Percentiles rank a stretch among this genome's conserved stretches.
Conservation (phyloP, 345 rosid species). For the Viola odorata region DNA sequence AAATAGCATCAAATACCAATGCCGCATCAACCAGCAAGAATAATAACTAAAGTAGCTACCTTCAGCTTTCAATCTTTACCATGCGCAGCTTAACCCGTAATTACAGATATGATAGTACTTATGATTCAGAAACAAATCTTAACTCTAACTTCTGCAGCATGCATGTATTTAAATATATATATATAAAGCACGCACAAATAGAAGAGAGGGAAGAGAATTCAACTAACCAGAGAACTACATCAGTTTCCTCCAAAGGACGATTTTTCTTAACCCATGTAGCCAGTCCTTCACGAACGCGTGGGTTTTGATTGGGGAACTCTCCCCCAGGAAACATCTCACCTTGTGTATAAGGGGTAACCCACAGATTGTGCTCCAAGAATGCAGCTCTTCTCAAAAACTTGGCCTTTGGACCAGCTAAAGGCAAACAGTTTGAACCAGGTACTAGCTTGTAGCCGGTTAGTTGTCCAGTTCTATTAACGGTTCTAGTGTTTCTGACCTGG, state of each 20-base stretch:
- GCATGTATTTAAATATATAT: too few relatives aligned
- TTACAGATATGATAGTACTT: too few relatives aligned
- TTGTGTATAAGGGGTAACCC: slow-evolving; percentile 70
- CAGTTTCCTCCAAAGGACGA: slow-evolving; percentile 73
- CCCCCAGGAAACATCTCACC: slow-evolving; percentile 85
- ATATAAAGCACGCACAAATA: too few relatives aligned
- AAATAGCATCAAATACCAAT: too few relatives aligned
- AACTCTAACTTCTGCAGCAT: too few relatives aligned
- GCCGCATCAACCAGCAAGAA: too few relatives aligned
- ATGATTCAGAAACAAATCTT: too few relatives aligned
- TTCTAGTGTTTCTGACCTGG: slow-evolving; percentile 86
- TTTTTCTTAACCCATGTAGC: slow-evolving; percentile 80
- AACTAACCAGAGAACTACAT: slow-evolving; percentile 75
- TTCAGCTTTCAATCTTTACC: too few relatives aligned
- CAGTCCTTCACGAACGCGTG: slow-evolving; percentile 81
- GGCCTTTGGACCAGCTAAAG: slow-evolving; percentile 79
- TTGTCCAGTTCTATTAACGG: slow-evolving; percentile 84
- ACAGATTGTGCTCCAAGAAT: slow-evolving; percentile 74
- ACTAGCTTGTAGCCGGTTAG: slow-evolving; percentile 78
- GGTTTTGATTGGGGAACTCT: slow-evolving; percentile 91
- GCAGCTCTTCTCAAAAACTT: slow-evolving; percentile 84
- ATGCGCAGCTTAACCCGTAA: too few relatives aligned
- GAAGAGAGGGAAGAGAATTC: neutral
- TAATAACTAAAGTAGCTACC: too few relatives aligned
- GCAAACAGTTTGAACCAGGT: slow-evolving; percentile 86